phyloP scores from a whole-genome alignment of 176 grass and related monocot species.

The Luzula sylvatica region DNA sequence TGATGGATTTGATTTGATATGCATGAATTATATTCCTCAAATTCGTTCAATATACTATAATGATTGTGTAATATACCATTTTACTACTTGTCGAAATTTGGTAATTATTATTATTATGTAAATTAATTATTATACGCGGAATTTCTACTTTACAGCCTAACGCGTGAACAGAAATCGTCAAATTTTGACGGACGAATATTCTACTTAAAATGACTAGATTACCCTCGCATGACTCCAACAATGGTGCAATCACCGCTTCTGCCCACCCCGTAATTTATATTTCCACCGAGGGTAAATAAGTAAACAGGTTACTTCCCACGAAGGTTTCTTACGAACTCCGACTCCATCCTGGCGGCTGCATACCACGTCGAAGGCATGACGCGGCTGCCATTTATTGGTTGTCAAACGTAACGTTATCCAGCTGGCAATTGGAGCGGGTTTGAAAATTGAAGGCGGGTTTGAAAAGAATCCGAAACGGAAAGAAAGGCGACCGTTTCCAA shows the following conservation, averaged over 20 bases:
- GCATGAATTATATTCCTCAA: no score
- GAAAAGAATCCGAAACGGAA: constrained; percentile 1
- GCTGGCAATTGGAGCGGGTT: constrained; percentile 1
- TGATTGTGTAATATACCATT: no score
- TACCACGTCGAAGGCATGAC: neutral
- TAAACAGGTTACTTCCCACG: neutral
- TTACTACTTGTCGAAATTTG: no score
- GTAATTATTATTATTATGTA: no score
- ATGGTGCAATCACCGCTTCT: neutral
- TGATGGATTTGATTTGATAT: no score
- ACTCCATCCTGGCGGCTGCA: constrained; percentile 14
- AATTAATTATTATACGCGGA: no score
- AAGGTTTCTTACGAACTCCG: neutral
- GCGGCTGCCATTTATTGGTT: constrained; percentile 1
- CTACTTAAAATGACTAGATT: neutral
- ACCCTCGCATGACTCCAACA: neutral
- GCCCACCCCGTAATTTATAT: neutral
- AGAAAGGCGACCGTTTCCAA: neutral
- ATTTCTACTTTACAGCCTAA: neutral
- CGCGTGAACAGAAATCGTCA: constrained; percentile 11
- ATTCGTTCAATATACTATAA: no score
- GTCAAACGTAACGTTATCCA: neutral
- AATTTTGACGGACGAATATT: constrained; percentile 15
- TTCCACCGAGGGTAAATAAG: neutral
- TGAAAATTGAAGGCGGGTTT: neutral